Conservation (phyloP, 108 stramenopile genomes). For the Cyclotella cryptica region DNA sequence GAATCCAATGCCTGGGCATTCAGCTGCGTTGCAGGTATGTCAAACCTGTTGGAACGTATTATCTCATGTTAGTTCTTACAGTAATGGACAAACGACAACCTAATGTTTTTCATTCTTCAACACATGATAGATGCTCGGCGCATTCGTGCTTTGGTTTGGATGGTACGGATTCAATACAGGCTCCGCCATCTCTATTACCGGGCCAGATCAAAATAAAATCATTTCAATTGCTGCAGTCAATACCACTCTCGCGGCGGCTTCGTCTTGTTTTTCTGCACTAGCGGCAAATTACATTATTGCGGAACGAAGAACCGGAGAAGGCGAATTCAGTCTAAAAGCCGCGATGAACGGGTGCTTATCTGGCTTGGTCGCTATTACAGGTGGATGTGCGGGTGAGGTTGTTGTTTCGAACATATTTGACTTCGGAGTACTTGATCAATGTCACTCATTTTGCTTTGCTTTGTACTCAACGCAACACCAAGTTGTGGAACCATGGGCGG, state of each 20-base stretch:
- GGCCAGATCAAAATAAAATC: conserved; percentile 50
- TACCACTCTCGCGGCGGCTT: conserved; percentile 88
- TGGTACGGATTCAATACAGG: conserved; percentile 85
- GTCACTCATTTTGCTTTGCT: not conserved
- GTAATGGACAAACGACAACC: too few species aligned
- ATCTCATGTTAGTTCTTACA: too few species aligned
- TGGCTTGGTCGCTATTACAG: conserved; percentile 87
- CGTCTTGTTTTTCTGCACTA: conserved; percentile 67
- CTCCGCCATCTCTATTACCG: conserved; percentile 83
- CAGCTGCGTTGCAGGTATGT: conserved; percentile 54
- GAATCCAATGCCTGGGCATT: conserved; percentile 74
- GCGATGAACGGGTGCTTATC: conserved; percentile 80
- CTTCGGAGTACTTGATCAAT: not conserved
- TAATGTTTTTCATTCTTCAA: conserved; percentile 36
- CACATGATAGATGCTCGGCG: conserved; percentile 68
- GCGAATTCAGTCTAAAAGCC: conserved; percentile 56
- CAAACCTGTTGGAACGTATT: not conserved
- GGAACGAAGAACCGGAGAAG: conserved; percentile 69
- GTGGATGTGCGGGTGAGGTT: conserved; percentile 75
- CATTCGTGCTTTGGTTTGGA: conserved; percentile 93
- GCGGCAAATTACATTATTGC: conserved; percentile 56
- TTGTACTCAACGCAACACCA: too few species aligned
- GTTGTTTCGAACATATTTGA: conserved; percentile 12
- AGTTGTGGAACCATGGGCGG: conserved; percentile 79
- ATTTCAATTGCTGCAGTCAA: conserved; percentile 86